Base-by-base conservation (phyloP, 768 basidiomycete species). In the Suillus hirtellus region DNA sequence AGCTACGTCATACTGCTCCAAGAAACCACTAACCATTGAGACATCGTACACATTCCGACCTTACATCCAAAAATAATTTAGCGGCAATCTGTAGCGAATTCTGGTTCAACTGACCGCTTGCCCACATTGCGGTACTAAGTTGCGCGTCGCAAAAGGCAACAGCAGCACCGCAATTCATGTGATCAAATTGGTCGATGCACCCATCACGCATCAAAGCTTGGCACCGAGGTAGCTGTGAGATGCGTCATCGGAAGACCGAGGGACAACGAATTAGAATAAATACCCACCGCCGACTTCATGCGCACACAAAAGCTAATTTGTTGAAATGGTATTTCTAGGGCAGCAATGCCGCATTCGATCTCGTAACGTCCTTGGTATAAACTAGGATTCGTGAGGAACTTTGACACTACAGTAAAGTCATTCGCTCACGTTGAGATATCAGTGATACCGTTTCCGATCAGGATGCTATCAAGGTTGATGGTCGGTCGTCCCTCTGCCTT, bases 381-480 rank as follows among this genome's bases (percentile, higher is more conserved):
- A 24, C 79, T 80, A 60, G 7, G 43, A 60, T 34, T 47, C 31
- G 21, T 49, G 49, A 42, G 59, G 3, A 55, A 58, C 19, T 38
- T 14, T 42, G 15, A 17, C n/a, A 7, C 7, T 34, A 21, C 27
- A 60, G 43, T 35, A 27, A 53, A 44, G 46, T 71, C 12, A n/a
- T 34, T 21, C 37, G 69, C 71, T 74, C 78, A 84, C 72, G 78
- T 82, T 8, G 76, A 79, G 43, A 81, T 75, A 66, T 89, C 87
- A 2, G 85, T 88, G 65, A 84, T 78, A 19, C 89, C 88, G 66
- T 89, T 89, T 4, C 89, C 91, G 62, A 93, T 92, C 72, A 93
- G 77, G n/a, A 90, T 80, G 63, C 85, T 88, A 61, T 84, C 77
- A 5, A 94, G 77, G 71, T 93, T 92, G 66, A 93, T 78, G 3